Evolutionary conservation across 306 rosid genomes (phyloP).

Genomic region (Quercus glauca): DNA sequence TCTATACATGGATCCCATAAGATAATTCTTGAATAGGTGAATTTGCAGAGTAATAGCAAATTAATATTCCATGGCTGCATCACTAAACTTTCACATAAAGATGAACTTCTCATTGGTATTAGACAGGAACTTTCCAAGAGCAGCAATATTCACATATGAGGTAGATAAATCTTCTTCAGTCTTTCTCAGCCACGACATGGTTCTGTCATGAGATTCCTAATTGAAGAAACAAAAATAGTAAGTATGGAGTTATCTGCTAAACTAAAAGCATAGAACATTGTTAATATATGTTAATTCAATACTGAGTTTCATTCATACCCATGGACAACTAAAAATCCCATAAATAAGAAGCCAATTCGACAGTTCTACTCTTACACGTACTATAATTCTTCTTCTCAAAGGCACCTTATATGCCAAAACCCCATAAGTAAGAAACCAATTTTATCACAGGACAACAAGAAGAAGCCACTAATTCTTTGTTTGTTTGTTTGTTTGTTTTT

Average conservation of each 20-base stretch:
- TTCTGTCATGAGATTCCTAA: conserved; percentile 84
- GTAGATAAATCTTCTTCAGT: conserved; percentile 66
- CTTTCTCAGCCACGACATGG: conserved; percentile 52
- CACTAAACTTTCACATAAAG: conserved; percentile 77
- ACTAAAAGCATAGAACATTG: background rate
- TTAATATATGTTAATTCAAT: background rate
- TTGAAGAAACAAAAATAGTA: background rate
- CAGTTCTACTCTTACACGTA: too few relatives aligned
- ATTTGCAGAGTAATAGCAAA: too few relatives aligned
- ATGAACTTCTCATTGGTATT: conserved; percentile 78
- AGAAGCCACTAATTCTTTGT: too few relatives aligned
- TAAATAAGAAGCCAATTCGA: too few relatives aligned
- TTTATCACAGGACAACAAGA: too few relatives aligned
- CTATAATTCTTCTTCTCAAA: too few relatives aligned
- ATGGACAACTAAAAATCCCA: background rate
- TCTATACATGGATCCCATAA: too few relatives aligned
- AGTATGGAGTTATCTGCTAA: background rate
- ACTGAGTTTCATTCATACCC: background rate
- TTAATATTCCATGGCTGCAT: too few relatives aligned
- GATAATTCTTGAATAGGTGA: too few relatives aligned
- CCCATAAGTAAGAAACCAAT: too few relatives aligned
- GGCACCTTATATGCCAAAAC: too few relatives aligned
- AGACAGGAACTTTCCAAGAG: conserved; percentile 63
- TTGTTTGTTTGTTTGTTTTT: too few relatives aligned
- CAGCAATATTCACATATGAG: conserved; percentile 69